Conservation (phyloP, 2,329 filamentous ascomycete species). For the Fusarium torreyae region DNA sequence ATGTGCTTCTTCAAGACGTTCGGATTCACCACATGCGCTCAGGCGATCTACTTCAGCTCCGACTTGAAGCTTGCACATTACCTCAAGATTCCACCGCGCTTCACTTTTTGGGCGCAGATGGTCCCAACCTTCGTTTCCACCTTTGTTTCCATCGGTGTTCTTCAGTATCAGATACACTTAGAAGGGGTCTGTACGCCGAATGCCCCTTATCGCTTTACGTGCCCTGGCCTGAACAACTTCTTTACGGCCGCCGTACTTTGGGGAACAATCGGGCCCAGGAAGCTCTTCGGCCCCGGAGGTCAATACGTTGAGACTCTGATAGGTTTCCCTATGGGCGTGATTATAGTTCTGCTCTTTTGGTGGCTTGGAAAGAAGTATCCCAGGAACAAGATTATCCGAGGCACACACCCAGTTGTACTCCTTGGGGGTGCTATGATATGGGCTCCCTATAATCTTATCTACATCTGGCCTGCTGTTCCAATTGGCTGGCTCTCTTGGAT, state of each 20-base stretch:
- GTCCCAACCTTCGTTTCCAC: slow-evolving; percentile 55
- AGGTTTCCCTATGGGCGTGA: slow-evolving; percentile 59
- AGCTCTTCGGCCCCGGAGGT: slow-evolving; percentile 55
- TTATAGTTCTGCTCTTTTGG: slow-evolving; percentile 56
- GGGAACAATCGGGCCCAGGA: slow-evolving; percentile 58
- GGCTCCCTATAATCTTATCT: slow-evolving; percentile 63
- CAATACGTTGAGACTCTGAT: slow-evolving; percentile 56
- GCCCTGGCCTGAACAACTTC: slow-evolving; percentile 58
- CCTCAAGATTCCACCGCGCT: slow-evolving; percentile 61
- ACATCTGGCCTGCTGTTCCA: slow-evolving; percentile 63
- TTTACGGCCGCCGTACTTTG: slow-evolving; percentile 59
- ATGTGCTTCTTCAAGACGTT: slow-evolving; percentile 65
- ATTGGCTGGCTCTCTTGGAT: slow-evolving; percentile 65
- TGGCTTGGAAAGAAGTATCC: slow-evolving; percentile 54
- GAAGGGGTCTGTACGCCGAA: slow-evolving; percentile 56
- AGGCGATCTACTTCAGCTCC: slow-evolving; percentile 56
- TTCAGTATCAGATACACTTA: slow-evolving; percentile 58
- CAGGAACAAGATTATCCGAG: slow-evolving; percentile 53
- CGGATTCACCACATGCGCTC: slow-evolving; percentile 54
- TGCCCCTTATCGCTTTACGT: slow-evolving; percentile 56
- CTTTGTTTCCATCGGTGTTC: slow-evolving; percentile 53
- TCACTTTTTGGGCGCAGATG: slow-evolving; percentile 56
- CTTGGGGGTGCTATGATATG: slow-evolving; percentile 59
- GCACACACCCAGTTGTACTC: slow-evolving; percentile 61
- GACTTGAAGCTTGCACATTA: slow-evolving; percentile 60